Evolutionary conservation across 2,329 filamentous ascomycete genomes (phyloP), one percentile per base, ranked within the genome.

Genomic region (Aspergillus aculeatus): DNA sequence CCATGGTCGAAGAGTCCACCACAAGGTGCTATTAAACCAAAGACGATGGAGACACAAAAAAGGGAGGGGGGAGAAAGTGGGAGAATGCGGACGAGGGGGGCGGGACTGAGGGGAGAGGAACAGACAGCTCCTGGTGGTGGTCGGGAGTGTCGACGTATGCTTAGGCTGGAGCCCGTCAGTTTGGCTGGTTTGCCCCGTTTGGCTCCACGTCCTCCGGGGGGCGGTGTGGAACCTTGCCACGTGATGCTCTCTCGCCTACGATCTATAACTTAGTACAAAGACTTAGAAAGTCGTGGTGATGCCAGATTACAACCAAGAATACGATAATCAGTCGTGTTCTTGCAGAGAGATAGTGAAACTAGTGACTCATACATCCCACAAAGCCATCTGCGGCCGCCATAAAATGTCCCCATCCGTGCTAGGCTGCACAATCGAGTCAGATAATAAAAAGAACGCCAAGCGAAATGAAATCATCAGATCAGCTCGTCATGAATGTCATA

Each of bases 1-100:
- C 71, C 77, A 78, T 78, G 71, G 59, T 67, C 64, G 64, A 61
- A 52, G 50, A 56, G 54, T 62, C 61, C 62, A 59, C 26, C 47
- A 57, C 50, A 32, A 41, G 54, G 47, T 55, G 41, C 49, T 41
- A 47, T n/a, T 11, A 24, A 57, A 29, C 24, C 38, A 53, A 29
- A 47, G 19, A 48, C 16, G 26, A 41, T 21, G 56, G 51, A 50
- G 19, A 41, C 29, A 19, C 23, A 24, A 26, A 52, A 59, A 65
- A 56, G 62, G 52, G 50, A 51, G 54, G 47, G 57, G 21, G 47
- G 62, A n/a, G 55, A 53, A 59, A 62, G 59, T 54, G 62, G 60
- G 62, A 53, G 14, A 16, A 53, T 56, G 50, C 56, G 53, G 54
- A 50, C 50, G 35, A 60, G 57, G 49, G 49, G 48, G 56, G 16